Evolutionary conservation across 2,329 filamentous ascomycete genomes (phyloP), one percentile per base, ranked within the genome.

Genomic region (Hypoxylon sp.): DNA sequence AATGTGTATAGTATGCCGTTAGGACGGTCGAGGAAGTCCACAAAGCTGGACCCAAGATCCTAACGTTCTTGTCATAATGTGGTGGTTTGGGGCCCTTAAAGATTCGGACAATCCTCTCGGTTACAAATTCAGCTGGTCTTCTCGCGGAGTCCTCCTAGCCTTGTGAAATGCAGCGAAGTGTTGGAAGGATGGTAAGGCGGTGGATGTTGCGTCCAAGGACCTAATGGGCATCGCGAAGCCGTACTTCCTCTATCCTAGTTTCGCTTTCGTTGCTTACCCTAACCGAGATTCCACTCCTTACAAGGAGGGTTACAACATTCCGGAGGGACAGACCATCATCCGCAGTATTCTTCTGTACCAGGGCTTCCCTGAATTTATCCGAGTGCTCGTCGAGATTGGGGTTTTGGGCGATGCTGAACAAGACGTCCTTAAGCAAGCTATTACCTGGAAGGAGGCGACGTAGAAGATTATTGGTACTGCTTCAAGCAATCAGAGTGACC

Each of bases 221-320:
- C 86, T 97, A 68, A 97, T 97, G 94, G 90, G 84, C 67, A 89
- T 88, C 60, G 93, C 94, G 53, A 94, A 96, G 86, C 92, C 93
- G 57, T 97, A 97, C 87, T 89, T 88, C 82, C 95, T 95, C 84
- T 96, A 94, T 84, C 92, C 92, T 36, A 92, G 93, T 67, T 97
- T 90, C 80, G 90, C 91, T 58, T 94, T 97, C 75, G 93, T 97
- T 72, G 93, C 92, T 50, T 98, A 98, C 83, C 91, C 92, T 67
- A 98, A 98, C 88, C 88, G 94, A 74, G 94, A 98, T 82, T 94
- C 90, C n/a, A 95, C 92, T 14, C 86, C 87, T 13, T 98, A 95
- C 88, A 90, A 89, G 78, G 90, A 97, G 85, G 89, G 92, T 70
- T 98, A 97, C 86, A 81, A 88, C 80, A 97, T 97, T 77, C 93